These are phyloP conservation scores for Harringtonia lauricola DNA, from an alignment of 2,329 filamentous ascomycete species.

Conservation along the genomic window DNA sequence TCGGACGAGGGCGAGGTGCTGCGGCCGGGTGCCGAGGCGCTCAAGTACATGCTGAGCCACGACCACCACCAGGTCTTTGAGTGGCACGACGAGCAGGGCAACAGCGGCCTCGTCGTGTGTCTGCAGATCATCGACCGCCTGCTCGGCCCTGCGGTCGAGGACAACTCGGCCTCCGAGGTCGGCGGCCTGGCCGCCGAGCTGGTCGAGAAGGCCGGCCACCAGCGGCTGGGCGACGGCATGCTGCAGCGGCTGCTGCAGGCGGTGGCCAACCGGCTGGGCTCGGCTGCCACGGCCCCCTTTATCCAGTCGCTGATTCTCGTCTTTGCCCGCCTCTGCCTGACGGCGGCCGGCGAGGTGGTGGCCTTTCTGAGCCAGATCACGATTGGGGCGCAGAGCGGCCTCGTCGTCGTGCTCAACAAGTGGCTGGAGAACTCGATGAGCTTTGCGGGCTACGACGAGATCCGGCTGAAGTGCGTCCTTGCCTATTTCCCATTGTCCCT, in stretches of 20 bases:
- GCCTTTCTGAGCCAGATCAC: conserved; percentile 81
- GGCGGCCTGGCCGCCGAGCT: conserved; percentile 88
- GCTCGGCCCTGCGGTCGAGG: conserved; percentile 72
- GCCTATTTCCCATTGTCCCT: neutral
- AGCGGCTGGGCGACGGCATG: conserved; percentile 81
- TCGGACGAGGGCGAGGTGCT: conserved; percentile 82
- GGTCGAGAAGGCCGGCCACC: conserved; percentile 88
- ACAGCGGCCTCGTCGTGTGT: conserved; percentile 77
- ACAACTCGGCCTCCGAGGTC: conserved; percentile 91
- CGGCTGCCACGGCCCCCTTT: conserved; percentile 74
- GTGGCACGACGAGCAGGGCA: conserved; percentile 72
- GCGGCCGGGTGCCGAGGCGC: conserved; percentile 71
- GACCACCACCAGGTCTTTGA: conserved; percentile 82
- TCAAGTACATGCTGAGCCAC: conserved; percentile 82
- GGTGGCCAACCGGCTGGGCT: conserved; percentile 73
- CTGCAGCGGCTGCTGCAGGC: conserved; percentile 71
- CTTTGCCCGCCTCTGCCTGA: conserved; percentile 80
- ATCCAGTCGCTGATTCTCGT: conserved; percentile 95
- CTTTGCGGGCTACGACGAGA: conserved; percentile 97
- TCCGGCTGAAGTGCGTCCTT: conserved; percentile 72
- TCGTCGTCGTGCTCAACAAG: conserved; percentile 82
- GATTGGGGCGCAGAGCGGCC: conserved; percentile 68
- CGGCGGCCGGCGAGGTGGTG: conserved; percentile 79
- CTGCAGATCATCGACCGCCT: conserved; percentile 88
- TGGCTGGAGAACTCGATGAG: conserved; percentile 96